Conservation (phyloP, 495 filamentous ascomycete genomes). For the Aspergillus diversus region DNA sequence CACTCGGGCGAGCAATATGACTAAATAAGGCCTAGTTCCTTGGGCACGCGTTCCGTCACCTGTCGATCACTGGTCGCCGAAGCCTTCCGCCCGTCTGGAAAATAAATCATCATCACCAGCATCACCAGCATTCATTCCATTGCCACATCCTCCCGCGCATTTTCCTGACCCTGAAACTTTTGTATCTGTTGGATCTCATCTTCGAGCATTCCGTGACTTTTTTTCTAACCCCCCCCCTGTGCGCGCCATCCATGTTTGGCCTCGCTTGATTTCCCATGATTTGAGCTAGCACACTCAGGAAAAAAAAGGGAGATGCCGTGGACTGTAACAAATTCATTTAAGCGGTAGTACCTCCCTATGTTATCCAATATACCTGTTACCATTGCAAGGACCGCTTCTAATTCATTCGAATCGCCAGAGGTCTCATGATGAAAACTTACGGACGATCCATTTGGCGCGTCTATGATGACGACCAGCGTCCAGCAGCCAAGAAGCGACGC, state of each 20-base stretch:
- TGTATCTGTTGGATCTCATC: neutral
- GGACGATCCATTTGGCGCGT: constrained; percentile 53
- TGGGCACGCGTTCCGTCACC: constrained; percentile 32
- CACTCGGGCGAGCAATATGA: constrained; percentile 30
- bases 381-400: constrained; percentile 7
- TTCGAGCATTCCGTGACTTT: neutral
- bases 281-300: constrained; percentile 16
- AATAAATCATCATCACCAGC: constrained; percentile 28
- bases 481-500: constrained; percentile 52
- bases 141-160: neutral
- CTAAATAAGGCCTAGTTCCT: constrained; percentile 32
- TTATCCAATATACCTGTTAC: neutral
- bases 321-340: constrained; percentile 62
- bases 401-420: constrained; percentile 30
- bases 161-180: neutral
- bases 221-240: constrained; percentile 11
- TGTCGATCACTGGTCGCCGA: constrained; percentile 30
- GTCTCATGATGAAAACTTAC: constrained; percentile 59
- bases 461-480: constrained; percentile 49
- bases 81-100: constrained; percentile 28
- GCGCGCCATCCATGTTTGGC: constrained; percentile 26
- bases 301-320: constrained; percentile 53
- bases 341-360: constrained; percentile 42
- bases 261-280: constrained; percentile 26
- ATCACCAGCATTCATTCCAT: constrained; percentile 10